phyloP scores from a whole-genome alignment of 2,329 filamentous ascomycete species.

The Botryosphaeria dothidea region DNA sequence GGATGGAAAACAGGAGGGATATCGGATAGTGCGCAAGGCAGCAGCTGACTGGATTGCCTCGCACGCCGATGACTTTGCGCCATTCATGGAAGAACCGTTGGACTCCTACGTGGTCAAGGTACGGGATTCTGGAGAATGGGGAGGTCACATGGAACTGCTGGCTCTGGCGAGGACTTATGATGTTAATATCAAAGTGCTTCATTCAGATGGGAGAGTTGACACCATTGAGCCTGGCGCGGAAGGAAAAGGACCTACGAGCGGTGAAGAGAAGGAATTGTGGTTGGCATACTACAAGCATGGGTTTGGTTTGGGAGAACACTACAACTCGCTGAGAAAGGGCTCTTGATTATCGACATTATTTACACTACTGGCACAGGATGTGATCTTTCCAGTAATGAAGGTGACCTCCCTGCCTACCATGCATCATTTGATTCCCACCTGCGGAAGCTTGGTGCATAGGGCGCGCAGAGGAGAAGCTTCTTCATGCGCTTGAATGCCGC shows the following conservation, averaged over 20 bases:
- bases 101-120: slow-evolving; percentile 74
- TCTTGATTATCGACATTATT: background rate
- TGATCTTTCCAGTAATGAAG: background rate
- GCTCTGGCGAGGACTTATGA: slow-evolving; percentile 81
- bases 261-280: slow-evolving; percentile 68
- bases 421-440: no score
- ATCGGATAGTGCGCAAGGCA: slow-evolving; percentile 66
- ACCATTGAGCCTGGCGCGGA: slow-evolving; percentile 62
- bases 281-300: slow-evolving; percentile 93
- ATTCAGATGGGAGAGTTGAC: slow-evolving; percentile 77
- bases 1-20: slow-evolving; percentile 40
- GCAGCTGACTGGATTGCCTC: slow-evolving; percentile 76
- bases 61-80: slow-evolving; percentile 78
- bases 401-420: background rate
- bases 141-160: slow-evolving; percentile 85
- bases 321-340: slow-evolving; percentile 73
- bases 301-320: slow-evolving; percentile 94
- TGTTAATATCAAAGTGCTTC: slow-evolving; percentile 80
- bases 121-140: slow-evolving; percentile 89
- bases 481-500: slow-evolving; percentile 33
- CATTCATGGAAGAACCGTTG: slow-evolving; percentile 83
- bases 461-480: background rate
- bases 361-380: background rate
- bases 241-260: slow-evolving; percentile 39
- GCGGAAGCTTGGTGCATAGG: no score